Conservation (phyloP, 2,329 filamentous ascomycete genomes). For the Thielaviopsis populi region DNA sequence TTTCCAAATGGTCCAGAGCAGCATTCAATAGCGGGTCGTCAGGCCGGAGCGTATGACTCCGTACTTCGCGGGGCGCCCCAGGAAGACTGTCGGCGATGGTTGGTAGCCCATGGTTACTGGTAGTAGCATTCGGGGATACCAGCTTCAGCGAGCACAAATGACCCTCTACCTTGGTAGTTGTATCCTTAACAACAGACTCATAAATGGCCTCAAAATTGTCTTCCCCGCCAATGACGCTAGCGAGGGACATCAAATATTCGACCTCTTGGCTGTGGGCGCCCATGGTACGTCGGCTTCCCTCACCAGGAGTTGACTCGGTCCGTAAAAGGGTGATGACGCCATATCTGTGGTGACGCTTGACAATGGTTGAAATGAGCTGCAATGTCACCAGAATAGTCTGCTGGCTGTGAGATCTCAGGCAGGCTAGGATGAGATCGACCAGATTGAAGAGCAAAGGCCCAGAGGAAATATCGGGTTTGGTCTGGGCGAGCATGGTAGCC, state of each 20-base stretch:
- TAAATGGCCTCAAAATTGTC: constrained; percentile 61
- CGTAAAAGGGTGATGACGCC: constrained; percentile 63
- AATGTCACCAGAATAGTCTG: constrained; percentile 85
- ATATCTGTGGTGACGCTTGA: constrained; percentile 78
- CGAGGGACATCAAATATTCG: constrained; percentile 53
- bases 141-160: constrained; percentile 58
- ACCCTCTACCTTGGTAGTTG: constrained; percentile 50
- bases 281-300: constrained; percentile 48
- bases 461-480: constrained; percentile 36
- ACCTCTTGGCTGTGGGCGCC: constrained; percentile 64
- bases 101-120: constrained; percentile 41
- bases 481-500: constrained; percentile 61
- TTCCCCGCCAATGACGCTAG: constrained; percentile 51
- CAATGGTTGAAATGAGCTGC: constrained; percentile 70
- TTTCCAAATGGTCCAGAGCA: constrained; percentile 54
- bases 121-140: constrained; percentile 45
- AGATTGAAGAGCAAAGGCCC: constrained; percentile 87
- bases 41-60: constrained; percentile 44
- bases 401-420: constrained; percentile 65
- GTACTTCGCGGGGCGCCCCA: constrained; percentile 45
- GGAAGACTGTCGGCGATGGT: constrained; percentile 41
- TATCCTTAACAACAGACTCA: constrained; percentile 56
- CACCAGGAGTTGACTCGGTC: constrained; percentile 38
- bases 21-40: constrained; percentile 51
- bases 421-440: constrained; percentile 77